A percentile compares a stretch with the other conserved stretches of the same genome.
Evolutionary conservation across 208 protist genomes (phyloP).

Genomic region (Leishmania lainsoni): DNA sequence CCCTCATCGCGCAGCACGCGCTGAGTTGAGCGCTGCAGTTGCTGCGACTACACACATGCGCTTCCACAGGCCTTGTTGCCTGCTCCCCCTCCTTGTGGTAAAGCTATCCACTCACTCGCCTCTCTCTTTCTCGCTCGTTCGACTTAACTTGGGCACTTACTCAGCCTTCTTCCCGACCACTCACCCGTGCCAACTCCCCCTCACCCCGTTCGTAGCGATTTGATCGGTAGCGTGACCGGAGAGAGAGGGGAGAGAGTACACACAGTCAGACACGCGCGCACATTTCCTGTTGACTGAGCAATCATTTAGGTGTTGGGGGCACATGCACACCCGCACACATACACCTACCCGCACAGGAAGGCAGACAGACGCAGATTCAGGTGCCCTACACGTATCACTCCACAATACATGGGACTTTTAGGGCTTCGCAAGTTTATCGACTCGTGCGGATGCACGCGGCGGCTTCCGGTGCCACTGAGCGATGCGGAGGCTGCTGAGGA

Average conservation of each 20-base stretch:
- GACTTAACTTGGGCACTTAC: not conserved
- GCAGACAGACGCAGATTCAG: not conserved
- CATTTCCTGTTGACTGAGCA: not conserved
- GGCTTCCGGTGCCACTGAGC: conserved; percentile 57
- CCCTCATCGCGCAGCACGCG: not conserved
- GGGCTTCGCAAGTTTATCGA: conserved; percentile 88
- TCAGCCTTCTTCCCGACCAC: not conserved
- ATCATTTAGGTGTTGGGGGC: not conserved
- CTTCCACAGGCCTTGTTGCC: not conserved
- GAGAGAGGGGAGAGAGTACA: not conserved
- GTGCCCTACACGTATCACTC: not conserved
- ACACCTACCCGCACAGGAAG: not conserved
- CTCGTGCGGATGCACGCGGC: conserved; percentile 62
- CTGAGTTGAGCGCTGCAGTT: not conserved
- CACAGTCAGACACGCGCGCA: not conserved
- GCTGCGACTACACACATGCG: not conserved
- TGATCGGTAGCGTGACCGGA: not conserved
- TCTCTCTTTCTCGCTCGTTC: no score
- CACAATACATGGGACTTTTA: conserved; percentile 65
- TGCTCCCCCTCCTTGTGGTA: not conserved
- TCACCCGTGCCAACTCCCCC: not conserved
- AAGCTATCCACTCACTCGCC: not conserved
- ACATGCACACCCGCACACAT: not conserved
- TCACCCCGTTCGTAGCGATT: not conserved
- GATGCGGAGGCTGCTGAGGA: conserved; percentile 49